Base-by-base conservation (phyloP, 768 basidiomycete species). In the Artomyces pyxidatus region DNA sequence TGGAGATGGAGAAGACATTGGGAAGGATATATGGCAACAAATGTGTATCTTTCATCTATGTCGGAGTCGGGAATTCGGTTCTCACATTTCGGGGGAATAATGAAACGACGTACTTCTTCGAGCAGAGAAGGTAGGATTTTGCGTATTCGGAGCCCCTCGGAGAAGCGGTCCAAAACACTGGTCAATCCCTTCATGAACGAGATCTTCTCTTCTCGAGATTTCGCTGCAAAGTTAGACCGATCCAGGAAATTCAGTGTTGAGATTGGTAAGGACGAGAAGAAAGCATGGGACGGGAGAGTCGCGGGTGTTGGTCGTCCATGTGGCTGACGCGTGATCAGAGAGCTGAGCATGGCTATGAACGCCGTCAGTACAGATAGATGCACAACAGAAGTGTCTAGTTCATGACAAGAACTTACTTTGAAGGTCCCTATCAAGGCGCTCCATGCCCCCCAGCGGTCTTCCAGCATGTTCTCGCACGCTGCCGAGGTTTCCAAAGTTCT, bases 221-320 rank as follows among this genome's bases (percentile, higher is more conserved):
- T 96, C 0, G 90, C 81, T 0, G 93, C 89, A 63, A 98, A 99
- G 50, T 85, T 95, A 4, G 94, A 89, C 12, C 95, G 83, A 60
- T 98, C 95, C 47, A 99, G 71, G 68, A 98, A 99, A 61, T 92
- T 93, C 27, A 99, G 76, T 0, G 95, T 98, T 2, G 90, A 94
- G 21, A 98, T 93, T 6, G 95, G 90, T 10, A 98, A 72, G 4
- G 92, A 95, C 1, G 90, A 94, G 70, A 99, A 98, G 73, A 94
- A 97, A 0, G 92, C 63, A 60, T 92, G 84, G 0, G 85, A 77
- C 3, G 92, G 85, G 22, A 98, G 76, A 3, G 85, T 80, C 3
- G 79, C 71, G 6, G 95, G 88, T 0, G 83, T 81, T 21, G 92
- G 85, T 30, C 96, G 72, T 40, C 71, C 74, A 35, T 75, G 73